phyloP scores from a whole-genome alignment of 345 rosid genomes.

The Firmiana major region DNA sequence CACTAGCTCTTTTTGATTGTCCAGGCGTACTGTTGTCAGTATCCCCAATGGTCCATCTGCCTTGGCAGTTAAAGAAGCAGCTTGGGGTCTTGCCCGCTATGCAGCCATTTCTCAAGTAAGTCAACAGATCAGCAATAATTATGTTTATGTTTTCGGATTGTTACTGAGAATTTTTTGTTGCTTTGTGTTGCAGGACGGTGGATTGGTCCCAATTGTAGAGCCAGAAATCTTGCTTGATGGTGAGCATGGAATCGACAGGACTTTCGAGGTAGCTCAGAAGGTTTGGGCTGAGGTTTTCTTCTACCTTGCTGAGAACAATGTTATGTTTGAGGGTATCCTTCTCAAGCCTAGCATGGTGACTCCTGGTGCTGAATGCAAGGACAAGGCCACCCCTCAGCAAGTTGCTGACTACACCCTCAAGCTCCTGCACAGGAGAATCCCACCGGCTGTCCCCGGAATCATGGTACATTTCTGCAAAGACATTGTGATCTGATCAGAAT shows the following conservation, averaged over 20 bases:
- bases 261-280: constrained; percentile 81
- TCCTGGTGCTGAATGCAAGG: constrained; percentile 93
- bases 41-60: constrained; percentile 97
- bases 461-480: constrained; percentile 50
- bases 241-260: constrained; percentile 85
- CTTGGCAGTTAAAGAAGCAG: constrained; percentile 93
- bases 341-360: constrained; percentile 98
- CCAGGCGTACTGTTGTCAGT: constrained; percentile 98
- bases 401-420: constrained; percentile 92
- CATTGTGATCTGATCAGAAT: neutral
- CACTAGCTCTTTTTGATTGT: constrained; percentile 9
- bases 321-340: constrained; percentile 89
- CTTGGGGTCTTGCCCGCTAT: constrained; percentile 98
- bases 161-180: constrained; percentile 11
- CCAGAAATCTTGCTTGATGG: constrained; percentile 97
- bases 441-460: constrained; percentile 94
- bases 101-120: constrained; percentile 89
- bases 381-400: constrained; percentile 65
- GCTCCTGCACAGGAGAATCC: constrained; percentile 80
- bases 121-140: neutral
- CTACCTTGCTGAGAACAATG: constrained; percentile 94
- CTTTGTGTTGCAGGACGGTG: constrained; percentile 62
- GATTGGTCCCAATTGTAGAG: constrained; percentile 96
- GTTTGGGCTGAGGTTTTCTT: constrained; percentile 99
- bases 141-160: neutral